Evolutionary conservation across 2,329 filamentous ascomycete genomes (phyloP).

Genomic region (Lanzia echinophila): DNA sequence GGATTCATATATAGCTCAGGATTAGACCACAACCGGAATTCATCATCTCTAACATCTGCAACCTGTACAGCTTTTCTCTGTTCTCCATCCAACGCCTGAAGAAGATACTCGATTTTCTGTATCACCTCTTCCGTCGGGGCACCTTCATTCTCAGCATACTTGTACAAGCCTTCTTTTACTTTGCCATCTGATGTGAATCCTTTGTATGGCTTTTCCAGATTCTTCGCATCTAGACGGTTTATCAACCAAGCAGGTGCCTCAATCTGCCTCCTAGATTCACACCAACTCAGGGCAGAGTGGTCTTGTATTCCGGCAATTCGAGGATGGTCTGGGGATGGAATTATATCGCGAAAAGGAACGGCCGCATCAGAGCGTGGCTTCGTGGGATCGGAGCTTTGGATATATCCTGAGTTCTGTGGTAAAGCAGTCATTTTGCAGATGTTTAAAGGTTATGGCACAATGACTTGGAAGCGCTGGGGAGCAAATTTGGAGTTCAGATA

Average conservation of each 20-base stretch:
- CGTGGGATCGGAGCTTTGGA: constrained; percentile 22
- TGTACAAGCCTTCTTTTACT: constrained; percentile 22
- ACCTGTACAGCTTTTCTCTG: constrained; percentile 21
- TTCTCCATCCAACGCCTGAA: constrained; percentile 18
- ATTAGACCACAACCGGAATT: constrained; percentile 28
- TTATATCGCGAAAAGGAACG: constrained; percentile 25
- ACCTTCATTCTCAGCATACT: constrained; percentile 26
- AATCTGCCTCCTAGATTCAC: constrained; percentile 26
- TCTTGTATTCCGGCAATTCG: constrained; percentile 25
- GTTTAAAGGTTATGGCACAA: constrained; percentile 4
- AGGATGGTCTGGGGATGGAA: constrained; percentile 20
- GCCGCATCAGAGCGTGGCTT: constrained; percentile 25
- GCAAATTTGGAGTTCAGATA: not conserved
- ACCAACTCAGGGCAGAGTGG: constrained; percentile 25
- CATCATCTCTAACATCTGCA: constrained; percentile 24
- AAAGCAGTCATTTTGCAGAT: constrained; percentile 18
- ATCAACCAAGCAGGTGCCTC: constrained; percentile 29
- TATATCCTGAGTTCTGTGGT: constrained; percentile 23
- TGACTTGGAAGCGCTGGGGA: not conserved
- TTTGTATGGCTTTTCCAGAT: constrained; percentile 27
- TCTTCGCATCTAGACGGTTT: constrained; percentile 26
- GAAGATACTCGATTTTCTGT: constrained; percentile 13
- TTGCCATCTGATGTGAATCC: constrained; percentile 28
- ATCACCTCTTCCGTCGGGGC: constrained; percentile 24
- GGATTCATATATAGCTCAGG: constrained; percentile 28